Percentiles rank a stretch among this genome's conserved stretches.
Evolutionary conservation across 805 yeast species (phyloP).

Genomic region (Nakazawaea pomicola): DNA sequence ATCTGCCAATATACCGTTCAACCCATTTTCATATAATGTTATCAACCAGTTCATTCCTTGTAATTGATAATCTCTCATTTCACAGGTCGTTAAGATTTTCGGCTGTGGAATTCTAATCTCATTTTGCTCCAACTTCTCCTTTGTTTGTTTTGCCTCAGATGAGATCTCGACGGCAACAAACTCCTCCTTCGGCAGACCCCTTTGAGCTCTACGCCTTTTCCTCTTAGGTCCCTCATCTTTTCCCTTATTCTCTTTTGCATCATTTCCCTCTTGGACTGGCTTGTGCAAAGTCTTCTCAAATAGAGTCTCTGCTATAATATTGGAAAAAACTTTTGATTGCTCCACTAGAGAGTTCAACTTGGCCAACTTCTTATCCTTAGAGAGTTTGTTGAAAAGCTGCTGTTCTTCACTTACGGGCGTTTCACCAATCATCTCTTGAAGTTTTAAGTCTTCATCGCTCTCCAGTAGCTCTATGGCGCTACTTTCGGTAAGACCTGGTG

Average conservation of each 20-base stretch:
- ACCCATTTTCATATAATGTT: slow-evolving; percentile 85
- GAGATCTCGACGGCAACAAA: slow-evolving; percentile 8
- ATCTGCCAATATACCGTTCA: slow-evolving; percentile 93
- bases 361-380: slow-evolving; percentile 54
- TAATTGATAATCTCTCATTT: slow-evolving; percentile 76
- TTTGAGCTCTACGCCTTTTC: slow-evolving; percentile 20
- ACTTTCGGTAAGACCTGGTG: slow-evolving; percentile 3
- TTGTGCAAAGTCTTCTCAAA: slow-evolving; percentile 28
- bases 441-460: slow-evolving; percentile 20
- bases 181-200: slow-evolving; percentile 12
- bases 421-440: slow-evolving; percentile 19
- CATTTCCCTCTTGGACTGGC: too few relatives aligned
- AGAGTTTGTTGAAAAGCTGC: slow-evolving; percentile 36
- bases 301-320: slow-evolving; percentile 78
- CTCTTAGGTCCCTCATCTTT: slow-evolving; percentile 20
- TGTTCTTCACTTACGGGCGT: slow-evolving; percentile 27
- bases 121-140: slow-evolving; percentile 14
- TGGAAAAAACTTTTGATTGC: slow-evolving; percentile 82
- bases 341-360: slow-evolving; percentile 74
- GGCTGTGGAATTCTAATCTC: slow-evolving; percentile 40
- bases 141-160: slow-evolving; percentile 16
- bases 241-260: slow-evolving; percentile 12
- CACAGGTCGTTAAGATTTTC: slow-evolving; percentile 46
- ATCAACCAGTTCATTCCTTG: slow-evolving; percentile 91
- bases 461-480: background rate